phyloP scores from a whole-genome alignment of 495 filamentous ascomycete genomes.

The Trichoderma parareesei region DNA sequence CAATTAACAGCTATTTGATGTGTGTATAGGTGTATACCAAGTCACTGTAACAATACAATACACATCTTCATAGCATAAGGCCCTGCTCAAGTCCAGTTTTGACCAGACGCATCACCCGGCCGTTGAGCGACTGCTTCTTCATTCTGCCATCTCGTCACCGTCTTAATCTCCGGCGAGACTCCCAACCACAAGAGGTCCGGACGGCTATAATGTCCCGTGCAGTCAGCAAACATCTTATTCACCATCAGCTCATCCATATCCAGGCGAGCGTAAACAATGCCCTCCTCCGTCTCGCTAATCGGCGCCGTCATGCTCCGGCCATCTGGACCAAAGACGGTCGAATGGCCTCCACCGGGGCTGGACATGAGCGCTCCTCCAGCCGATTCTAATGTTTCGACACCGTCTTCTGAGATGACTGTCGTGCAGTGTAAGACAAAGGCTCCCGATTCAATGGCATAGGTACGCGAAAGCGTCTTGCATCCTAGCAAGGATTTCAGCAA shows the following conservation, averaged over 20 bases:
- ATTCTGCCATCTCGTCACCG: background rate
- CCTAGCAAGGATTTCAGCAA: background rate
- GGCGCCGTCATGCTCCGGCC: conserved; percentile 36
- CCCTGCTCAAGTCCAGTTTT: no score
- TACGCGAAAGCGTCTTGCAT: conserved; percentile 33
- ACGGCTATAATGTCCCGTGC: conserved; percentile 42
- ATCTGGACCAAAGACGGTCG: conserved; percentile 47
- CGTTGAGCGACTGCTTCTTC: background rate
- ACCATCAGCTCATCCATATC: conserved; percentile 31
- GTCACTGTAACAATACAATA: no score
- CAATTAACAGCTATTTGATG: no score
- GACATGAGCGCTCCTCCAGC: conserved; percentile 25
- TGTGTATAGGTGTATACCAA: no score
- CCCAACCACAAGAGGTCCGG: conserved; percentile 48
- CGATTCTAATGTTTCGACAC: conserved; percentile 35
- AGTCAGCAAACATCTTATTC: conserved; percentile 35
- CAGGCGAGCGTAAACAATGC: conserved; percentile 42
- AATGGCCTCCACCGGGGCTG: conserved; percentile 37
- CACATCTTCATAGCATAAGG: no score
- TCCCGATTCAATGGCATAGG: conserved; percentile 45
- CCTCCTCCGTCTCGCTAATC: conserved; percentile 28
- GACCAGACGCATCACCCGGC: background rate
- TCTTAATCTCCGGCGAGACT: conserved; percentile 17
- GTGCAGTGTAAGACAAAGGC: conserved; percentile 45
- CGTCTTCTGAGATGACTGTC: conserved; percentile 32